Percentiles rank a stretch among this genome's conserved stretches.
Evolutionary conservation across 768 basidiomycete genomes (phyloP).

Genomic region (Clavulina sp.): DNA sequence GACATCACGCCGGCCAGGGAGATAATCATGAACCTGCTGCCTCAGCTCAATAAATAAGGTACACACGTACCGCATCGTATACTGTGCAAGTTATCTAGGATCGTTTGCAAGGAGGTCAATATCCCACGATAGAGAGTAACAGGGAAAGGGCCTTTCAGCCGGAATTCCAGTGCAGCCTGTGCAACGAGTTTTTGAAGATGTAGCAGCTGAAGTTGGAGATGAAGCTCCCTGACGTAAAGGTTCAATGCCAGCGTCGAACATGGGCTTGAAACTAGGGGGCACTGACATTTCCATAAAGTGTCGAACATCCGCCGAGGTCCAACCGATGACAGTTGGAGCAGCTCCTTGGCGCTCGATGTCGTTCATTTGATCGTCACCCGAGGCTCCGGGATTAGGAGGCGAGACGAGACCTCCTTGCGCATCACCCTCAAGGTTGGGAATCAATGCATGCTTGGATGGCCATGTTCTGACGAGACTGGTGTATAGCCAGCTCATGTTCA

Average conservation of each 20-base stretch:
- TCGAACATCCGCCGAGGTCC: no score
- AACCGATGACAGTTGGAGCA: no score
- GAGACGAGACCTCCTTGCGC: no score
- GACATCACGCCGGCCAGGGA: not conserved
- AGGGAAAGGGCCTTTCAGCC: slow-evolving; percentile 91
- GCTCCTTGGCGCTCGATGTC: no score
- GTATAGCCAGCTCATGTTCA: slow-evolving; percentile 91
- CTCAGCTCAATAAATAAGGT: not conserved
- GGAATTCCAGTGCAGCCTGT: slow-evolving; percentile 84
- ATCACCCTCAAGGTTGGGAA: no score
- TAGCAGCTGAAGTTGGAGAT: slow-evolving; percentile 80
- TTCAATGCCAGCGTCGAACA: not conserved
- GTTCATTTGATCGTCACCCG: no score
- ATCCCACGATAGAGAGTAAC: slow-evolving; percentile 67
- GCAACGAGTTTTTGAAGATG: slow-evolving; percentile 69
- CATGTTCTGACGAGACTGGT: slow-evolving; percentile 80
- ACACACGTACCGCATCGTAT: slow-evolving; percentile 50
- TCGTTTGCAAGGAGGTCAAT: slow-evolving; percentile 64
- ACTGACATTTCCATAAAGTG: slow-evolving; percentile 90
- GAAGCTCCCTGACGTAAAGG: slow-evolving; percentile 56
- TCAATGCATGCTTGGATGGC: no score
- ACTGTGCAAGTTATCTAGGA: slow-evolving; percentile 77
- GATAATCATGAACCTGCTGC: no score
- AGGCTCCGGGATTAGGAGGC: no score
- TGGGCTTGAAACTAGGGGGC: not conserved